phyloP scores from a whole-genome alignment of 1,284 basidiomycete genomes.

The Heimioporus punctisporus region DNA sequence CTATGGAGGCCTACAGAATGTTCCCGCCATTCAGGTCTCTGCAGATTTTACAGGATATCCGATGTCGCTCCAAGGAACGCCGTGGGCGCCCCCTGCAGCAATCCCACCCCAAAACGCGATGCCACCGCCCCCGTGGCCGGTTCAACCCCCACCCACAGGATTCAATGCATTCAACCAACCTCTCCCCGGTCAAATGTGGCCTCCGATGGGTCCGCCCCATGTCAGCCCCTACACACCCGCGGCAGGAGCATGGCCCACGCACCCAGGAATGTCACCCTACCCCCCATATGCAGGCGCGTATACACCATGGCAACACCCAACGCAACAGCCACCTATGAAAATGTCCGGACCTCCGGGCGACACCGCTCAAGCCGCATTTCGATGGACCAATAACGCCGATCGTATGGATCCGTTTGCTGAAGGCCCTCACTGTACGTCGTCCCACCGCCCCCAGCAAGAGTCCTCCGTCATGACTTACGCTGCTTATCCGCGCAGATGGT shows the following conservation, averaged over 20 bases:
- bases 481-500: constrained; percentile 51
- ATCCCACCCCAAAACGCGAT: constrained; percentile 25
- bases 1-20: constrained; percentile 9
- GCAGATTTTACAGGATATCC: constrained; percentile 35
- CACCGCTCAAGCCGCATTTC: constrained; percentile 26
- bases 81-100: constrained; percentile 24
- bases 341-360: constrained; percentile 22
- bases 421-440: constrained; percentile 31
- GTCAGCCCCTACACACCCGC: constrained; percentile 29
- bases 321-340: constrained; percentile 23
- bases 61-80: constrained; percentile 24
- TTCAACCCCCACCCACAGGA: constrained; percentile 22
- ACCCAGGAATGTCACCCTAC: constrained; percentile 24
- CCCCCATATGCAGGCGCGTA: constrained; percentile 20
- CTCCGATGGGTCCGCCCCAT: constrained; percentile 9
- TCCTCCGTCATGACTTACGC: constrained; percentile 9
- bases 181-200: constrained; percentile 28
- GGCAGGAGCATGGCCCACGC: constrained; percentile 28
- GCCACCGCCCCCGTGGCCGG: constrained; percentile 13
- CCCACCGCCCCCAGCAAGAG: background rate
- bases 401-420: constrained; percentile 29
- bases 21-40: constrained; percentile 17
- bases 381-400: constrained; percentile 30
- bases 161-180: constrained; percentile 32
- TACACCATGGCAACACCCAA: constrained; percentile 28